Evolutionary conservation across 768 basidiomycete genomes (phyloP), one percentile per base, ranked within the genome.

Genomic region (Lepiota venenata): DNA sequence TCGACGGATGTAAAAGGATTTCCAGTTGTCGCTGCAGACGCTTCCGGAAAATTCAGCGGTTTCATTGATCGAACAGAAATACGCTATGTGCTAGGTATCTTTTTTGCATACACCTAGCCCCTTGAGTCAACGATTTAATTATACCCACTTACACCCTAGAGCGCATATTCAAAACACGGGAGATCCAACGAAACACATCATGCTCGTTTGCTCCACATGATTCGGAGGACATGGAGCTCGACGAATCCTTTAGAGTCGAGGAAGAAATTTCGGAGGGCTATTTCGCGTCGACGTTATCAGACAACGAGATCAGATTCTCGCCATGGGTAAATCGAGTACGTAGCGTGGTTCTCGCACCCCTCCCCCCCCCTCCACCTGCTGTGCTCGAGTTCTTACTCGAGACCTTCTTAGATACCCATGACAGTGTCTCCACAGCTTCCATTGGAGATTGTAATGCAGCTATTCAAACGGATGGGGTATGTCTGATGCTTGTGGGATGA

Each of bases 381-480:
- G 21, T 32, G 16, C 29, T 38, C 21, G 41, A 25, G 9, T 21
- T 56, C 27, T n/a, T 57, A 59, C 36, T 47, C 14, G 27, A 27
- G 46, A 41, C 37, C 41, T 47, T 47, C 45, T 36, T 66, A 99
- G 97, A 96, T 93, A 0, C 94, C 96, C 0, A 80, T 99, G 63
- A 93, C 91, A 0, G 94, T 97, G 10, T 88, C 93, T 5, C 88
- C 93, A 1, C 91, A 91, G 58, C 79, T 97, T 38, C 93, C 94
- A 0, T 75, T 99, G 40, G 97, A 99, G 68, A 93, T 98, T 51
- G 93, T 95, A 7, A 93, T 97, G 89, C 93, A 99, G 65, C 72
- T 99, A 22, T 99, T 98, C 78, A 92, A 96, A 66, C 82, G 93
- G 43, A 91, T 99, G 88, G 97, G 97, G 97, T 97, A 64, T 61